These are phyloP conservation scores for Psophocarpus tetragonolobus DNA, from an alignment of 306 rosid genomes.

Conservation along the genomic window DNA sequence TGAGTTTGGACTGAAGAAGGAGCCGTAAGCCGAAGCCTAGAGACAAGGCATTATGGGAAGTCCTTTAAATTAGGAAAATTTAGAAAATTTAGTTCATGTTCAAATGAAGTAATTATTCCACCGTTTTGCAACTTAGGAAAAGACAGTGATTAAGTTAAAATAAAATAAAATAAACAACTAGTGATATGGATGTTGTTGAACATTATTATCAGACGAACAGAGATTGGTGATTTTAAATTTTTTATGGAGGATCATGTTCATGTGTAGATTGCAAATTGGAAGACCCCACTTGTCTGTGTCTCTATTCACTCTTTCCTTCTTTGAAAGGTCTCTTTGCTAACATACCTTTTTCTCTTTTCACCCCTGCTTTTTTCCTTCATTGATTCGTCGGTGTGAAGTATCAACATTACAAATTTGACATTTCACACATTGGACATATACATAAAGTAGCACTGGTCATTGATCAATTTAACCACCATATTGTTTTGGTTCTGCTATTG, in stretches of 20 bases:
- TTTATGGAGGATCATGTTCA: too few relatives aligned
- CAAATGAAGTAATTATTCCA: constrained; percentile 19
- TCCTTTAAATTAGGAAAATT: background rate
- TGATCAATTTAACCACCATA: background rate
- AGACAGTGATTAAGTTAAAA: background rate
- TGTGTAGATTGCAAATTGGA: background rate
- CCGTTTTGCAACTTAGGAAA: constrained; percentile 9
- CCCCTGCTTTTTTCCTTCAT: background rate
- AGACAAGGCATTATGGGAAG: constrained; percentile 40
- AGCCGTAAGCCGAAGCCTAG: constrained; percentile 29
- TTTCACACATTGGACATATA: background rate
- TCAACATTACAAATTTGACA: background rate
- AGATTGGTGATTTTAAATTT: background rate
- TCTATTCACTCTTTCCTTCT: constrained; percentile 23
- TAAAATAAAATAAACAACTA: background rate
- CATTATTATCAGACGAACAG: background rate
- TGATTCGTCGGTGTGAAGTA: background rate
- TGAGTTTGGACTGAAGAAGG: background rate
- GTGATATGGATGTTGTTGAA: background rate
- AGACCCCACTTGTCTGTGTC: background rate
- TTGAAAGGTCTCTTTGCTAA: constrained; percentile 26
- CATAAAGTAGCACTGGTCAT: background rate
- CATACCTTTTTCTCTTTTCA: background rate
- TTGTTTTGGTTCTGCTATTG: background rate
- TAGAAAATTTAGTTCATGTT: background rate